Conservation (phyloP, 2,329 filamentous ascomycete species). For the Aspergillus proliferans region DNA sequence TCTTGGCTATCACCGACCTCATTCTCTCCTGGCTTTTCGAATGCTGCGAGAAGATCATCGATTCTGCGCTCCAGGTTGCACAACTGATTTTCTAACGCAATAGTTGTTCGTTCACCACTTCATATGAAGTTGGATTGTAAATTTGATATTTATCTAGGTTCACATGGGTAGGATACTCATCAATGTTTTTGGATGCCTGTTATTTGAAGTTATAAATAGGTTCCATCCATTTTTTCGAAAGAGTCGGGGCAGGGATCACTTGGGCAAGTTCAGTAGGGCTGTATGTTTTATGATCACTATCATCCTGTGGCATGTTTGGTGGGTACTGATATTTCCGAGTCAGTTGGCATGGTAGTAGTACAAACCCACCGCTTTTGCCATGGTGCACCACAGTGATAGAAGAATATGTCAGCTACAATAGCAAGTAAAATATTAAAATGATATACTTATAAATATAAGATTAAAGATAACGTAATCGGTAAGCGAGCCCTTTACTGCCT, state of each 20-base stretch:
- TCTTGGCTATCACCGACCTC: background rate
- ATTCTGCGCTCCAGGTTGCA: conserved; percentile 51
- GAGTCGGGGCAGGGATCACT: background rate
- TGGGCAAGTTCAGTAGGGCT: background rate
- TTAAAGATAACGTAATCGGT: too few relatives aligned
- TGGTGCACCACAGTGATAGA: too few relatives aligned
- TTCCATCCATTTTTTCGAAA: background rate
- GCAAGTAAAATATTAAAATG: too few relatives aligned
- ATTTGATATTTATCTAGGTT: background rate
- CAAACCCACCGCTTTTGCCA: background rate
- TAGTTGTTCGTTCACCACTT: conserved; percentile 51
- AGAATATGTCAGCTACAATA: too few relatives aligned
- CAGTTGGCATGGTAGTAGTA: background rate
- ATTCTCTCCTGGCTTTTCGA: background rate
- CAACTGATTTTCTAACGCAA: conserved; percentile 50
- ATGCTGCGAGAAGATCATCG: conserved; percentile 8
- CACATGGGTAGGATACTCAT: conserved; percentile 4
- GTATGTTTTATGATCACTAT: background rate
- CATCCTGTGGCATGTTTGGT: background rate
- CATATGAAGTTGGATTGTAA: conserved; percentile 1
- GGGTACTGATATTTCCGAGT: background rate
- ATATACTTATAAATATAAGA: too few relatives aligned
- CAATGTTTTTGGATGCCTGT: conserved; percentile 8
- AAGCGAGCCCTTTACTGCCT: too few relatives aligned
- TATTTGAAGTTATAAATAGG: background rate